Conservation (phyloP, 2,329 filamentous ascomycete genomes). For the Didymella arachidicola region DNA sequence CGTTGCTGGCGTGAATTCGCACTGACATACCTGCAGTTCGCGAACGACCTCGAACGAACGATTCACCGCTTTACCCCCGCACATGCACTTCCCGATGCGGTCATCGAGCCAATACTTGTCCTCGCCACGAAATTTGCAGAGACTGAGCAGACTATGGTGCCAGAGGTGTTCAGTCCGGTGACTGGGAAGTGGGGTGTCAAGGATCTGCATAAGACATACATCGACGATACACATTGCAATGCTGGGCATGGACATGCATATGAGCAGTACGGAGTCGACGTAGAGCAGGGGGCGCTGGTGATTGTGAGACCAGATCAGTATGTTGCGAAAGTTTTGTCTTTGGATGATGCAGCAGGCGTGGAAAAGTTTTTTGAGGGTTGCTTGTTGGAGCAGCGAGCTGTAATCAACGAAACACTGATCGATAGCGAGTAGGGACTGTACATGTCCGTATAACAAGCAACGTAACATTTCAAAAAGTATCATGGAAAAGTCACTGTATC, state of each 20-base stretch:
- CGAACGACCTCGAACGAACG: constrained; percentile 36
- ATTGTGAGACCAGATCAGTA: constrained; percentile 70
- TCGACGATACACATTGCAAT: constrained; percentile 66
- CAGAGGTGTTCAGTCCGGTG: constrained; percentile 63
- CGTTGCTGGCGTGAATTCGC: neutral
- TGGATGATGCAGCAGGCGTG: constrained; percentile 24
- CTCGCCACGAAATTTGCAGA: constrained; percentile 58
- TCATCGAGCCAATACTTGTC: constrained; percentile 66
- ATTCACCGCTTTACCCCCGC: constrained; percentile 55
- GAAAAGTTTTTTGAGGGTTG: constrained; percentile 26
- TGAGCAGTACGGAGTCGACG: constrained; percentile 62
- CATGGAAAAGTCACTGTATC: no score
- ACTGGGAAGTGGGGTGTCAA: constrained; percentile 64
- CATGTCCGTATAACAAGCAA: no score
- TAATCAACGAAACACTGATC: neutral
- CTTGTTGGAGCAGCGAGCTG: constrained; percentile 7
- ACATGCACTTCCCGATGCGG: constrained; percentile 58
- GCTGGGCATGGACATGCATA: constrained; percentile 66
- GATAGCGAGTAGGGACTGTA: no score
- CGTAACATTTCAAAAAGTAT: no score
- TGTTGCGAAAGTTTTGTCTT: constrained; percentile 36
- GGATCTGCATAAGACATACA: constrained; percentile 67
- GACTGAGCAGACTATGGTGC: constrained; percentile 63
- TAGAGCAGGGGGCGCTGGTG: constrained; percentile 49
- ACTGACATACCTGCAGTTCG: constrained; percentile 26